phyloP scores from a whole-genome alignment of 805 yeast genomes.

The Yamadazyma endophytica region DNA sequence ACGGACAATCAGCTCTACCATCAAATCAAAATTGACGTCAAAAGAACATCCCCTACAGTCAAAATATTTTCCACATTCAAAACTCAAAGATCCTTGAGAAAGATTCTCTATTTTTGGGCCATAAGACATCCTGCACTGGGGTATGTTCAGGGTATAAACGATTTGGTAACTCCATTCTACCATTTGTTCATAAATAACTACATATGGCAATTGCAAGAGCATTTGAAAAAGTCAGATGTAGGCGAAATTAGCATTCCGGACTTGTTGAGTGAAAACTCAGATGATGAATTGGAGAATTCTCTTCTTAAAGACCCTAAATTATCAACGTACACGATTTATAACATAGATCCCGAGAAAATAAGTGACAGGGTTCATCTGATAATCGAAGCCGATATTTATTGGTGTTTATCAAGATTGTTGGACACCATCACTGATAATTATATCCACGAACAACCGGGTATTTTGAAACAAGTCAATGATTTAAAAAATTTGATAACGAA shows the following conservation, averaged over 20 bases:
- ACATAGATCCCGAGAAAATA: slow-evolving; percentile 58
- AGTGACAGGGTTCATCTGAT: slow-evolving; percentile 58
- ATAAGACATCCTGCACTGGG: slow-evolving; percentile 97
- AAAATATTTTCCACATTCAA: slow-evolving; percentile 63
- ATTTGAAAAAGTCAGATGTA: slow-evolving; percentile 13
- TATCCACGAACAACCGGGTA: slow-evolving; percentile 98
- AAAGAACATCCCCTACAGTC: slow-evolving; percentile 86
- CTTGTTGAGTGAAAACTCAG: slow-evolving; percentile 19
- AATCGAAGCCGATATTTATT: slow-evolving; percentile 93
- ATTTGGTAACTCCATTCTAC: slow-evolving; percentile 86
- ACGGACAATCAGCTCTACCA: slow-evolving; percentile 73
- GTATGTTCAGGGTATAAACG: slow-evolving; percentile 96
- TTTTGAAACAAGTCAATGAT: slow-evolving; percentile 82
- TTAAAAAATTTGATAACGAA: slow-evolving; percentile 72
- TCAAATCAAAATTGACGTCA: slow-evolving; percentile 92
- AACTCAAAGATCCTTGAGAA: slow-evolving; percentile 76
- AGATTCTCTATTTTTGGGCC: slow-evolving; percentile 88
- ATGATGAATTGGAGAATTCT: slow-evolving; percentile 17
- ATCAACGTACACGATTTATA: slow-evolving; percentile 38
- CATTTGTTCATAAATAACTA: slow-evolving; percentile 79
- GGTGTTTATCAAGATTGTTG: slow-evolving; percentile 88
- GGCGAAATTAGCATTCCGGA: slow-evolving; percentile 31
- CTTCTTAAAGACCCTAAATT: slow-evolving; percentile 24
- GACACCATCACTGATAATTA: slow-evolving; percentile 97
- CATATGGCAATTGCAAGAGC: slow-evolving; percentile 36